Evolutionary conservation across 2,329 filamentous ascomycete species (phyloP).

Genomic region (Fusarium dimerum): DNA sequence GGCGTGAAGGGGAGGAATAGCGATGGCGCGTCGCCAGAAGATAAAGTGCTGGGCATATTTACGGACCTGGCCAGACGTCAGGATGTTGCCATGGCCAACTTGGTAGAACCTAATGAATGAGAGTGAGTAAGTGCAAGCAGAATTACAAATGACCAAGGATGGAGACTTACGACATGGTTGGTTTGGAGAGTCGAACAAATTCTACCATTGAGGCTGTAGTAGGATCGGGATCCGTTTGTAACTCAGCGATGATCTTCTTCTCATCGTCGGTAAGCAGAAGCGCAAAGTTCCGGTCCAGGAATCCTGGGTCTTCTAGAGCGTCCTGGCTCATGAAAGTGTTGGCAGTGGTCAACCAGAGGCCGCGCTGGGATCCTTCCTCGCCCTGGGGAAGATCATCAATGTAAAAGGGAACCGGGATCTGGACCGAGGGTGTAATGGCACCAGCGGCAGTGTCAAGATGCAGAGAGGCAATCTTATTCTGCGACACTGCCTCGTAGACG

Average conservation of each 20-base stretch:
- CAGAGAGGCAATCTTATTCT: slow-evolving; percentile 82
- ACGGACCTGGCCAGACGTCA: slow-evolving; percentile 79
- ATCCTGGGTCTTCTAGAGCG: slow-evolving; percentile 63
- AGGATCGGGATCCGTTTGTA: slow-evolving; percentile 76
- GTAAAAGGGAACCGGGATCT: slow-evolving; percentile 67
- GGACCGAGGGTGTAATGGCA: slow-evolving; percentile 61
- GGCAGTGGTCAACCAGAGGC: slow-evolving; percentile 85
- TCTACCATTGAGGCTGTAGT: slow-evolving; percentile 77
- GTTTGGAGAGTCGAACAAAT: slow-evolving; percentile 74
- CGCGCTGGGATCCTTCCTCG: slow-evolving; percentile 68
- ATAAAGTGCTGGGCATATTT: slow-evolving; percentile 91
- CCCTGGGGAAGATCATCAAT: slow-evolving; percentile 72
- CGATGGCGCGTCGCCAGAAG: slow-evolving; percentile 91
- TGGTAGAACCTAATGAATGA: slow-evolving; percentile 57
- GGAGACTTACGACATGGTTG: slow-evolving; percentile 59
- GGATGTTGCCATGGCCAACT: slow-evolving; percentile 68
- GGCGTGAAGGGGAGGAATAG: slow-evolving; percentile 86
- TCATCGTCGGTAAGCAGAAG: slow-evolving; percentile 84
- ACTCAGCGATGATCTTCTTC: slow-evolving; percentile 68
- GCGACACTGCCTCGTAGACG: slow-evolving; percentile 78
- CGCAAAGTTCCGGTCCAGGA: slow-evolving; percentile 83
- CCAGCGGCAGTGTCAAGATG: slow-evolving; percentile 67
- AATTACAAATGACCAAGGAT: neutral
- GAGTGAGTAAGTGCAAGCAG: slow-evolving; percentile 2
- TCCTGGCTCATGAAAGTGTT: slow-evolving; percentile 74